phyloP scores from a whole-genome alignment of 805 yeast species.

The Cyberlindnera bimundalis region DNA sequence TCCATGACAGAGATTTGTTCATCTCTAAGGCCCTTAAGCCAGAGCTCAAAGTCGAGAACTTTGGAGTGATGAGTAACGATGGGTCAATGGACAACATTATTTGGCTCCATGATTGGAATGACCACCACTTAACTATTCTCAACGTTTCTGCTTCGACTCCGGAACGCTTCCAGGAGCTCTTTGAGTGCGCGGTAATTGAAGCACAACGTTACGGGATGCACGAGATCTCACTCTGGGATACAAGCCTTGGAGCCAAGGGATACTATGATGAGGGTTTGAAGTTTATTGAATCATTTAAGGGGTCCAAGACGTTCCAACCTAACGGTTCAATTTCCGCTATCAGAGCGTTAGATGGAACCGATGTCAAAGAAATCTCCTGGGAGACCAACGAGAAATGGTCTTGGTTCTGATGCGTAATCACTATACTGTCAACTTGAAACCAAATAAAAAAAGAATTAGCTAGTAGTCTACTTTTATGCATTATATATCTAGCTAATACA shows the following conservation, averaged over 20 bases:
- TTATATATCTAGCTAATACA: no score
- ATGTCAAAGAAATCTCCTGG: conserved; percentile 32
- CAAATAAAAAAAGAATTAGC: neutral
- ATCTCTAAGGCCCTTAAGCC: conserved; percentile 31
- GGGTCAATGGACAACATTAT: conserved; percentile 33
- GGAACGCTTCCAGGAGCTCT: conserved; percentile 27
- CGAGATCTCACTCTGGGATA: conserved; percentile 38
- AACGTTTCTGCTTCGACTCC: conserved; percentile 16
- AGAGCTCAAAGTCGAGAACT: conserved; percentile 15
- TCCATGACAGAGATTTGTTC: conserved; percentile 36
- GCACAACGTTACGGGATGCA: conserved; percentile 28
- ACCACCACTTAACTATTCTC: conserved; percentile 27
- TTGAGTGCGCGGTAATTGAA: conserved; percentile 34
- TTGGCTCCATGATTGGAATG: conserved; percentile 45
- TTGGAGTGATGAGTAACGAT: conserved; percentile 30
- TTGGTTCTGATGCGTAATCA: conserved; percentile 38
- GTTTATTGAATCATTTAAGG: conserved; percentile 9
- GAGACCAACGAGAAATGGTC: conserved; percentile 43
- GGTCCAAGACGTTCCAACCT: conserved; percentile 26
- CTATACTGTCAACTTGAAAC: neutral
- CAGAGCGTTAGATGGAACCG: conserved; percentile 28
- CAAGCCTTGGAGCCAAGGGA: conserved; percentile 23
- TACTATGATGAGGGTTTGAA: conserved; percentile 4
- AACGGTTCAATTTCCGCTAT: conserved; percentile 40
- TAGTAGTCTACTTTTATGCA: neutral